phyloP scores from a whole-genome alignment of 1,139 yeast species.

The Candida labiduridarum region DNA sequence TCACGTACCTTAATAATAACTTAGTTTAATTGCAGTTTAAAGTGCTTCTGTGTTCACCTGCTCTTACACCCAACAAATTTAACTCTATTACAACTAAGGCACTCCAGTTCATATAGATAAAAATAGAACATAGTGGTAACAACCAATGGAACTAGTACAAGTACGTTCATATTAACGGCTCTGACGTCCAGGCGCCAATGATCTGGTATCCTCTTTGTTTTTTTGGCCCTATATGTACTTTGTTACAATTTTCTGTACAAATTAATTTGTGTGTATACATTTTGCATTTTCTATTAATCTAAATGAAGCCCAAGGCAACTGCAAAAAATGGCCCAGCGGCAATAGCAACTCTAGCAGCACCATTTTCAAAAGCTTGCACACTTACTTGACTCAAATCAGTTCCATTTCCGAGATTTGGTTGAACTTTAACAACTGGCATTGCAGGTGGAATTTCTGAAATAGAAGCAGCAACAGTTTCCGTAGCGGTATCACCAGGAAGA shows the following conservation, averaged over 20 bases:
- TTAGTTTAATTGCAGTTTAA: no score
- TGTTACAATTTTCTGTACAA: background rate
- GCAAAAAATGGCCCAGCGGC: conserved; percentile 3
- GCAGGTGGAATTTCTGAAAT: background rate
- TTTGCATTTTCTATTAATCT: background rate
- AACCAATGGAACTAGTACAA: no score
- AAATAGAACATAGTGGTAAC: no score
- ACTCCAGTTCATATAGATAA: no score
- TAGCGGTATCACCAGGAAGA: background rate
- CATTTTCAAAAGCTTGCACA: conserved; percentile 6
- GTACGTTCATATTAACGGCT: no score
- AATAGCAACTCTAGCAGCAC: conserved; percentile 2
- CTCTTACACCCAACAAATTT: no score
- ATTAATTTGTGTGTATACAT: no score
- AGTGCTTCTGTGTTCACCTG: no score
- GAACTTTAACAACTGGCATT: conserved; percentile 2
- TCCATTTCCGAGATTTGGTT: background rate
- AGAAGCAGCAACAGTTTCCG: background rate
- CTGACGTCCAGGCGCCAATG: no score
- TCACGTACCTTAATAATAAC: no score
- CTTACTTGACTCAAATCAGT: conserved; percentile 3
- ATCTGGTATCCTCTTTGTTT: no score
- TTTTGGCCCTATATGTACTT: background rate
- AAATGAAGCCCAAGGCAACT: background rate
- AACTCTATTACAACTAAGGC: no score